Evolutionary conservation across 441 rosid genomes (phyloP).

Genomic region (Metrosideros polymorpha): DNA sequence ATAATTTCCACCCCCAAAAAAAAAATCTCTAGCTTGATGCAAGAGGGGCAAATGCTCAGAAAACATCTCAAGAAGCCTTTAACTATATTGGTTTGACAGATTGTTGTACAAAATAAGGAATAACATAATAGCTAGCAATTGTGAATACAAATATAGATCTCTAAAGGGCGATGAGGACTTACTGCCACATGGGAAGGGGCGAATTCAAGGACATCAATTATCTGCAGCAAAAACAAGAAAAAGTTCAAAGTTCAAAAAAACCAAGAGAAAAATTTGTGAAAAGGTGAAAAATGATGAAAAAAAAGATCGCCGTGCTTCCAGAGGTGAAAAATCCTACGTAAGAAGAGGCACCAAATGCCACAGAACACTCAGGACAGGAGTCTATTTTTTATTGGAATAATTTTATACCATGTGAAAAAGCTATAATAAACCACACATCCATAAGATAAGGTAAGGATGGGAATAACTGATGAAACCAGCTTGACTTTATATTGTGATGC

Average conservation of each 20-base stretch:
- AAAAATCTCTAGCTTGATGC: not conserved
- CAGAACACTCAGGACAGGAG: not conserved
- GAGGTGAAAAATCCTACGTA: not conserved
- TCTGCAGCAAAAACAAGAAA: slow-evolving; percentile 40
- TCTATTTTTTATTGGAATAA: not conserved
- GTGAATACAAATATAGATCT: not conserved
- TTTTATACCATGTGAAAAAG: not conserved
- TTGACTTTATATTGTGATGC: not conserved
- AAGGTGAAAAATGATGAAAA: not conserved
- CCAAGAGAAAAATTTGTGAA: not conserved
- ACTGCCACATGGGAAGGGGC: slow-evolving; percentile 93
- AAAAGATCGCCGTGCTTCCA: not conserved
- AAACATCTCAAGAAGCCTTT: not conserved
- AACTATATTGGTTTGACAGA: not conserved
- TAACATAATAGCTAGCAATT: not conserved
- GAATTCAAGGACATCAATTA: slow-evolving; percentile 83
- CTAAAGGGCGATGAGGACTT: slow-evolving; percentile 13
- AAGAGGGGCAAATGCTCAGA: not conserved
- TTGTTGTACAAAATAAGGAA: not conserved
- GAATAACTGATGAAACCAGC: not conserved
- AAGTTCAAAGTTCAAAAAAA: not conserved
- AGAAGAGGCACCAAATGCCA: not conserved
- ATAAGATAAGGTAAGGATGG: not conserved
- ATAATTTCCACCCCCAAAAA: not conserved
- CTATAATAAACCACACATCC: not conserved